Percentiles rank a stretch among this genome's conserved stretches.
phyloP scores from a whole-genome alignment of 1,284 basidiomycete species.

The Thecaphora frezii region DNA sequence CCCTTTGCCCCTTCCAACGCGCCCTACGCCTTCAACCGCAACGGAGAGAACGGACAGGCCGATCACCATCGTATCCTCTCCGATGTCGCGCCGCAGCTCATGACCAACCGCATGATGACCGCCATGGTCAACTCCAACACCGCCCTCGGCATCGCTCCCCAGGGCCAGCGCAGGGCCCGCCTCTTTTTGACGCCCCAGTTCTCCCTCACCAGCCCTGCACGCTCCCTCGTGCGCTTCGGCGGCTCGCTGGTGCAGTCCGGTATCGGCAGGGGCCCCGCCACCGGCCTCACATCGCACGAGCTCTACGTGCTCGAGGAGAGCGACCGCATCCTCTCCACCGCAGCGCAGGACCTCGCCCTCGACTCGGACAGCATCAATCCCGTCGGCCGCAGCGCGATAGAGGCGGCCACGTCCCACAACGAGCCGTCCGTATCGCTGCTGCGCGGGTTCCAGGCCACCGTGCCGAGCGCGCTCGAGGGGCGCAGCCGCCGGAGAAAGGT shows the following conservation, averaged over 20 bases:
- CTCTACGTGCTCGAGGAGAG: slow-evolving; percentile 52
- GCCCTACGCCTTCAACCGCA: slow-evolving; percentile 20
- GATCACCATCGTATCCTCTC: slow-evolving; percentile 49
- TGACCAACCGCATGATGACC: slow-evolving; percentile 54
- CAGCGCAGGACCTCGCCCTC: slow-evolving; percentile 35
- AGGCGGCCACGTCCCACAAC: slow-evolving; percentile 1
- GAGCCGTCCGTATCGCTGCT: slow-evolving; percentile 50
- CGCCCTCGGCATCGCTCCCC: slow-evolving; percentile 37
- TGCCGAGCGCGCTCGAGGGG: slow-evolving; percentile 47
- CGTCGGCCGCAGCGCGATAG: slow-evolving; percentile 1
- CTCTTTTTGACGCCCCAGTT: slow-evolving; percentile 45
- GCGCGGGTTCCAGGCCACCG: slow-evolving; percentile 56
- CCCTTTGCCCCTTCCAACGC: slow-evolving; percentile 31
- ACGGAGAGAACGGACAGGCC: slow-evolving; percentile 11
- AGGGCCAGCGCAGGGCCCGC: slow-evolving; percentile 37
- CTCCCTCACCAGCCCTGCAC: slow-evolving; percentile 49
- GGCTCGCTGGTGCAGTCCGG: slow-evolving; percentile 42
- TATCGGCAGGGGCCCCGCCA: slow-evolving; percentile 45
- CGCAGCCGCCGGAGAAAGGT: slow-evolving; percentile 43
- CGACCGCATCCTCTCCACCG: slow-evolving; percentile 51
- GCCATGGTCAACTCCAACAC: slow-evolving; percentile 48
- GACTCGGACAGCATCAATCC: slow-evolving; percentile 1
- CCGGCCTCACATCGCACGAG: slow-evolving; percentile 49
- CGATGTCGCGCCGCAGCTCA: slow-evolving; percentile 57
- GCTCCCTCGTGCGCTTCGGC: slow-evolving; percentile 51